Conservation (phyloP, 768 basidiomycete genomes). For the Trametes sanguinea region DNA sequence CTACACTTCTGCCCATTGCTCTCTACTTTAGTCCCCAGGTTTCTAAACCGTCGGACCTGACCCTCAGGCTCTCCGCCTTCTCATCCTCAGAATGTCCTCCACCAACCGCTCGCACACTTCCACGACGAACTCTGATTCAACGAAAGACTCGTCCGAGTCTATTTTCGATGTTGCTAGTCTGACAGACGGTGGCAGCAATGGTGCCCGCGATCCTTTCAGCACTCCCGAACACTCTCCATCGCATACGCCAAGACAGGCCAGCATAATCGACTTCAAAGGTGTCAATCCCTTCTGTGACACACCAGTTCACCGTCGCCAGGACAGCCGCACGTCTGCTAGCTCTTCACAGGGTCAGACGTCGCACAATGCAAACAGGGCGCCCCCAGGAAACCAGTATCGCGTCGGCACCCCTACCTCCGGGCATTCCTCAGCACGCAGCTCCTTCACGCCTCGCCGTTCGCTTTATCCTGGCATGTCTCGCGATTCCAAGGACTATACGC, state of each 20-base stretch:
- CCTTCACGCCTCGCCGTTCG: constrained; percentile 28
- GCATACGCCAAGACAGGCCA: constrained; percentile 36
- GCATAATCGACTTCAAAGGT: constrained; percentile 44
- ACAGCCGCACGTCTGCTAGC: constrained; percentile 25
- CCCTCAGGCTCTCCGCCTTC: too few relatives aligned
- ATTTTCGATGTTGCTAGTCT: too few relatives aligned
- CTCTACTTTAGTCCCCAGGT: too few relatives aligned
- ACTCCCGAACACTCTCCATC: constrained; percentile 27
- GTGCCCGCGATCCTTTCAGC: constrained; percentile 27
- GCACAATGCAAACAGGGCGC: constrained; percentile 2
- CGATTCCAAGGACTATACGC: constrained; percentile 4
- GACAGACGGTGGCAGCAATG: constrained; percentile 10
- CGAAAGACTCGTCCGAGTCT: too few relatives aligned
- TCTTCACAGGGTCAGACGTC: constrained; percentile 14
- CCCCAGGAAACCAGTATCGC: neutral
- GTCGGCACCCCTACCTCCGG: neutral
- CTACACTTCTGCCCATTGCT: too few relatives aligned
- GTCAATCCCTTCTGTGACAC: constrained; percentile 3
- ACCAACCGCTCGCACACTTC: too few relatives aligned
- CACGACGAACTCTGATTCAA: too few relatives aligned
- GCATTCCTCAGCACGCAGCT: constrained; percentile 23
- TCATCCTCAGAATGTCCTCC: too few relatives aligned
- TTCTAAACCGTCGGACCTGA: too few relatives aligned
- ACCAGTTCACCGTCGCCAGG: constrained; percentile 6
- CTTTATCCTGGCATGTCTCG: constrained; percentile 10